Base-by-base conservation (phyloP, 2,329 filamentous ascomycete genomes). In the Mycosphaerella sp. region DNA sequence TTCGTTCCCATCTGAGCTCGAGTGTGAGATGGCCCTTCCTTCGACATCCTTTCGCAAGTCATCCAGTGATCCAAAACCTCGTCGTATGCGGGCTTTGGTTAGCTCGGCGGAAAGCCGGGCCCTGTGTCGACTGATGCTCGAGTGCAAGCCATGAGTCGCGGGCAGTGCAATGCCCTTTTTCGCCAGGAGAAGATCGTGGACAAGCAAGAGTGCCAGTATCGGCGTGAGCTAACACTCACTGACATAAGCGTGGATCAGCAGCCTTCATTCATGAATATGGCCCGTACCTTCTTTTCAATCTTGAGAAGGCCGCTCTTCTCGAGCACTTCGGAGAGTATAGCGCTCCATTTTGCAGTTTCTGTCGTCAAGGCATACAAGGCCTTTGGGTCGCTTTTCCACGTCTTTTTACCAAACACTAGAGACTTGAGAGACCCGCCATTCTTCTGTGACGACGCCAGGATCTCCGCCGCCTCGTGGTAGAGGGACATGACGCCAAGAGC, bases 291-390 rank as follows among this genome's bases (percentile, higher is more conserved):
- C 58, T 81, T 84, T 73, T 98, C 93, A 8, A 83, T 72, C n/a
- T 78, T 78, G 32, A 97, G 72, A 32, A 97, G 72, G 3, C 82
- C 85, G 1, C 89, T 79, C 58, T 79, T 81, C 61, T 96, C 89
- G 64, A 98, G 81, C n/a, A 96, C 85, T 64, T 95, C 89, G 63
- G 89, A 89, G 42, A 98, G 72, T 2, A 96, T 77, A 3, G 75
- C 68, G 62, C 90, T 93, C 88, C 91, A 96, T 81, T 95, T 97
- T 60, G 86, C 84, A 1, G 87, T 83, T 70, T 97, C 90, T 17
- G 85, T 79, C 17, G 89, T 85, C 32, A 98, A 75, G 7, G 93
- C 93, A 67, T 93, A 97, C 6, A 97, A 75, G 66, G 94, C 87
- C 9, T 84, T 84, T 0, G 86, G 85, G 2, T 85, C 79, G 13